Conservation (phyloP, 352 stramenopile genomes). For the Lagenidium sp. region DNA sequence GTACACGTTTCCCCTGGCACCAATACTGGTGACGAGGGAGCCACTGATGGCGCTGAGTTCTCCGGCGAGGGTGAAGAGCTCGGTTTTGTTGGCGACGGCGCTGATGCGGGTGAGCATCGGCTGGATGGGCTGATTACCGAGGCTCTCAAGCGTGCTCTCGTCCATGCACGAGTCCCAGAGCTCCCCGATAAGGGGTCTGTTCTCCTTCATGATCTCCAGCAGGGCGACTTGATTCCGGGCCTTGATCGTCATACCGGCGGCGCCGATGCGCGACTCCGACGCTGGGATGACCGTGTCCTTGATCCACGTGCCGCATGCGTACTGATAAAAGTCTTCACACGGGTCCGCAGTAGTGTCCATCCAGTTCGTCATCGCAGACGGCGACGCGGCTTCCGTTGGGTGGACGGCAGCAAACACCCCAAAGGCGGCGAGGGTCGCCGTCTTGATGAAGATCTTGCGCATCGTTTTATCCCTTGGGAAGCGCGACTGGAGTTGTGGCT, state of each 20-base stretch:
- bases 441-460: conserved; percentile 4
- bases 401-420: not conserved
- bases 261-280: conserved; percentile 9
- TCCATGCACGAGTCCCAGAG: conserved; percentile 23
- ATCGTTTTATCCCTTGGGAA: too few species aligned
- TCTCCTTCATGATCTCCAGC: conserved; percentile 14
- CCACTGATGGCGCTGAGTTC: conserved; percentile 1
- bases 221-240: conserved; percentile 15
- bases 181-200: conserved; percentile 19
- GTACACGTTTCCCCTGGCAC: not conserved
- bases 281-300: conserved; percentile 15
- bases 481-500: too few species aligned
- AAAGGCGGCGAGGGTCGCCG: not conserved
- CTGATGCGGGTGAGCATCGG: not conserved
- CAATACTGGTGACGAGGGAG: not conserved
- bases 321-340: conserved; percentile 22
- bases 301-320: conserved; percentile 26
- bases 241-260: conserved; percentile 16
- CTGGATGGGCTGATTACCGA: not conserved
- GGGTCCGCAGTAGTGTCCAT: conserved; percentile 15
- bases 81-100: conserved; percentile 1
- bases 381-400: conserved; percentile 5
- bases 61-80: conserved; percentile 5
- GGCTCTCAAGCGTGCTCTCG: not conserved
- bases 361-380: conserved; percentile 5